Conservation (phyloP, 345 rosid genomes). For the Acer negundo region DNA sequence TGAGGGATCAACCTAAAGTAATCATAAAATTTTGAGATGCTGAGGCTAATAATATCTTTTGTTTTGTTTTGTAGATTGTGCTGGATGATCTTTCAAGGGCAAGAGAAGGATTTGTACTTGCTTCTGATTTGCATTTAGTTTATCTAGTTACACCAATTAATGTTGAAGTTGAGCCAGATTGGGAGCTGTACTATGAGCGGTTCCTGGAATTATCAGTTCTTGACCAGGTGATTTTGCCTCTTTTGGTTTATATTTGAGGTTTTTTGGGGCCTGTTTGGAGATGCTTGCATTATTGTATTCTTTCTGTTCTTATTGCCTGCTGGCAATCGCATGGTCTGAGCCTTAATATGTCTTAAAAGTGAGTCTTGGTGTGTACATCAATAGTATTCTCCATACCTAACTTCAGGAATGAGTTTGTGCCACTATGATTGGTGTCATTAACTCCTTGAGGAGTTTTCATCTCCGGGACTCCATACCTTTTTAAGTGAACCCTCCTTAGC, state of each 20-base stretch:
- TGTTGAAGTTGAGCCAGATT: slow-evolving; percentile 92
- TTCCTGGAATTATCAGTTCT: slow-evolving; percentile 86
- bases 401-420: not conserved
- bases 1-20: not conserved
- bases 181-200: slow-evolving; percentile 90
- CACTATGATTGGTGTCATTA: not conserved
- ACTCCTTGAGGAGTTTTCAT: not conserved
- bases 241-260: not conserved
- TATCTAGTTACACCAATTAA: slow-evolving; percentile 90
- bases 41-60: slow-evolving; percentile 13
- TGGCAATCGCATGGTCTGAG: not conserved
- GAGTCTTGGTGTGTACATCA: not conserved
- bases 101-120: slow-evolving; percentile 94
- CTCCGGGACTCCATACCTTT: not conserved
- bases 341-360: not conserved
- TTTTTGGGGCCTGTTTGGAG: not conserved
- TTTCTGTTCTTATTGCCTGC: not conserved
- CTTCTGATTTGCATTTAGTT: slow-evolving; percentile 96
- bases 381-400: not conserved
- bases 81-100: slow-evolving; percentile 96
- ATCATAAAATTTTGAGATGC: slow-evolving; percentile 7
- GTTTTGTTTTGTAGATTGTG: slow-evolving; percentile 64
- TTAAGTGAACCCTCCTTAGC: not conserved
- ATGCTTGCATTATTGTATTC: not conserved
- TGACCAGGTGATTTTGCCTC: slow-evolving; percentile 68